A percentile compares a stretch with the other conserved stretches of the same genome.
Evolutionary conservation across 164 flowering plant species (phyloP).

Genomic region (Chimonanthus praecox): DNA sequence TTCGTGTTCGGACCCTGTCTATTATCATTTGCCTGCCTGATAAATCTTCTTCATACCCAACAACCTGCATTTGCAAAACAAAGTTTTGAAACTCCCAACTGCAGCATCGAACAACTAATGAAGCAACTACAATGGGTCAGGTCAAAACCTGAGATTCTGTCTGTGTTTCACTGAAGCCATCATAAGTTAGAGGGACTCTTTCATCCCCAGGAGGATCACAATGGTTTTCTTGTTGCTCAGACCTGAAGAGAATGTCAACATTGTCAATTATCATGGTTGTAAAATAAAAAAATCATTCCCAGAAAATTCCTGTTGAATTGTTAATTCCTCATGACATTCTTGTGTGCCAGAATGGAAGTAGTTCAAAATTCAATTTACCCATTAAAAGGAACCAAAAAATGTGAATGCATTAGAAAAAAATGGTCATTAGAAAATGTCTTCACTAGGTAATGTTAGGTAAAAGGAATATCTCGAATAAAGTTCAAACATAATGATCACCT

Average conservation of each 20-base stretch:
- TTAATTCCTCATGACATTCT: not conserved
- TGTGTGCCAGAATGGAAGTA: not conserved
- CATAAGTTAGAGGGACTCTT: conserved; percentile 33
- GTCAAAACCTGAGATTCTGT: conserved; percentile 86
- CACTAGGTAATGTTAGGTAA: too few species aligned
- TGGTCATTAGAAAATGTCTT: too few species aligned
- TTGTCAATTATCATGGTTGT: not conserved
- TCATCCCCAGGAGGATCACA: conserved; percentile 27
- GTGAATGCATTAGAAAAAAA: too few species aligned
- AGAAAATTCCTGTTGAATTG: not conserved
- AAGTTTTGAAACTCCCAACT: not conserved
- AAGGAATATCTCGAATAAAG: too few species aligned
- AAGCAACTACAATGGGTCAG: not conserved
- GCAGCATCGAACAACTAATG: not conserved
- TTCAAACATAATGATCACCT: too few species aligned
- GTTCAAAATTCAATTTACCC: not conserved
- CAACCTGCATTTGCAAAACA: conserved; percentile 56
- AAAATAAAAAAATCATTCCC: not conserved
- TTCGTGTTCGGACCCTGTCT: conserved; percentile 67
- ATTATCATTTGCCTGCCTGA: conserved; percentile 91
- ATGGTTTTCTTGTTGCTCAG: conserved; percentile 35
- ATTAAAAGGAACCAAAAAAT: not conserved
- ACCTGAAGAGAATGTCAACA: conserved; percentile 28
- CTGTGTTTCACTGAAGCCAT: conserved; percentile 91
- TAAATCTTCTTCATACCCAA: conserved; percentile 89